Conservation (phyloP, 306 rosid species). For the Cucurbita pepo region DNA sequence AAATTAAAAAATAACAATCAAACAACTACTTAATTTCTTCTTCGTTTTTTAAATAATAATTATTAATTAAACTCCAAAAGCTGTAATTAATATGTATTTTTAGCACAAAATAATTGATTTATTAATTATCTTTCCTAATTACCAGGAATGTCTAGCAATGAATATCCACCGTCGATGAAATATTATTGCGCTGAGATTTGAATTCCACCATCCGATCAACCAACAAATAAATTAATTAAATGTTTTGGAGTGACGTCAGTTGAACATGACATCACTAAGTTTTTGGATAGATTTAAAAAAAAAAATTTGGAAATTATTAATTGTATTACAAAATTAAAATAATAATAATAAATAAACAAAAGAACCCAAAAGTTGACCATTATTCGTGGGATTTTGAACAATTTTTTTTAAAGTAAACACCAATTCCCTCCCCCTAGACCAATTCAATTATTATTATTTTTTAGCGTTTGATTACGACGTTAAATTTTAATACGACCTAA, state of each 20-base stretch:
- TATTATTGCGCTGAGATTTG: background rate
- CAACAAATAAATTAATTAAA: background rate
- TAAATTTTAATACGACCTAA: too few relatives aligned
- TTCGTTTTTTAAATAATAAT: background rate
- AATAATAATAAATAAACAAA: too few relatives aligned
- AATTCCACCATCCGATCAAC: background rate
- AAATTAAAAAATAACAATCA: too few relatives aligned
- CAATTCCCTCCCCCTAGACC: too few relatives aligned
- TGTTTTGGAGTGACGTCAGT: background rate
- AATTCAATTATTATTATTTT: too few relatives aligned
- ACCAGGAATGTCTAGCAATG: background rate
- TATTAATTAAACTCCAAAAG: background rate
- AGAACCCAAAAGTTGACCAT: too few relatives aligned
- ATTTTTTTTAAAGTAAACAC: too few relatives aligned
- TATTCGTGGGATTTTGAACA: too few relatives aligned
- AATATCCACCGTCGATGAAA: background rate
- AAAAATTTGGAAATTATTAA: too few relatives aligned
- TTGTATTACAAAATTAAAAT: too few relatives aligned
- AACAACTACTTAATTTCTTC: background rate
- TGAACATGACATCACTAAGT: background rate
- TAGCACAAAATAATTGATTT: background rate
- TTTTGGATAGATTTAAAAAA: too few relatives aligned
- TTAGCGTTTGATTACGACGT: too few relatives aligned
- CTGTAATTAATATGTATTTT: background rate
- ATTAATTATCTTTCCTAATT: background rate